These are phyloP conservation scores for Aristolochia californica DNA, from an alignment of 164 flowering plant species.

Conservation along the genomic window DNA sequence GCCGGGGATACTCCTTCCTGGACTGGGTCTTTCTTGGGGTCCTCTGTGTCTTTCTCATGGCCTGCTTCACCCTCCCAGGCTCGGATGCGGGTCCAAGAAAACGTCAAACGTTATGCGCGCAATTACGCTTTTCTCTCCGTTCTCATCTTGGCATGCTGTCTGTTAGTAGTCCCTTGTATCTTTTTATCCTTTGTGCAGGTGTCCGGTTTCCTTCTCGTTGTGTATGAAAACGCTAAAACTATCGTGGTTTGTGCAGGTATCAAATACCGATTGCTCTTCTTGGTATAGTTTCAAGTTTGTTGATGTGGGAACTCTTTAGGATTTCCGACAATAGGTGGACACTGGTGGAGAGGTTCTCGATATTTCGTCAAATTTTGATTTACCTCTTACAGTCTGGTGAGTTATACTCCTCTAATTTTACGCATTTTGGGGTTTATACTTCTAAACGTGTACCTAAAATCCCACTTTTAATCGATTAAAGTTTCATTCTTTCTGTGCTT, in stretches of 20 bases:
- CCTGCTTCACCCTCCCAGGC: slow-evolving; percentile 66
- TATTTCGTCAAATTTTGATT: slow-evolving; percentile 29
- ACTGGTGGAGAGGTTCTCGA: slow-evolving; percentile 40
- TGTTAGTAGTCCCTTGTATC: slow-evolving; percentile 27
- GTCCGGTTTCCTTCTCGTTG: neutral
- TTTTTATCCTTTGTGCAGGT: neutral
- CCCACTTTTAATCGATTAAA: too few species aligned
- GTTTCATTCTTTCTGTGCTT: too few species aligned
- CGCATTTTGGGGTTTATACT: too few species aligned
- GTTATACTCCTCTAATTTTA: slow-evolving; percentile 5
- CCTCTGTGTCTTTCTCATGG: slow-evolving; percentile 45
- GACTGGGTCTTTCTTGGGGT: slow-evolving; percentile 59
- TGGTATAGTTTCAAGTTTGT: slow-evolving; percentile 61
- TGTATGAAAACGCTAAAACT: neutral
- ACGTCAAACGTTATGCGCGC: slow-evolving; percentile 73
- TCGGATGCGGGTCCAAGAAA: slow-evolving; percentile 66
- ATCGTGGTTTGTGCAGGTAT: slow-evolving; percentile 31
- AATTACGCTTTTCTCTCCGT: slow-evolving; percentile 51
- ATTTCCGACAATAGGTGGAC: slow-evolving; percentile 39
- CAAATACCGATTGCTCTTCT: slow-evolving; percentile 70
- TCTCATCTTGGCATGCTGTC: slow-evolving; percentile 59
- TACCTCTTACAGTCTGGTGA: slow-evolving; percentile 58
- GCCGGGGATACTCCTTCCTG: slow-evolving; percentile 54
- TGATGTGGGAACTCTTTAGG: slow-evolving; percentile 61
- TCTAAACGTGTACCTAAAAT: too few species aligned